Base-by-base conservation (phyloP, 352 stramenopile species). In the Phytophthora litchii region DNA sequence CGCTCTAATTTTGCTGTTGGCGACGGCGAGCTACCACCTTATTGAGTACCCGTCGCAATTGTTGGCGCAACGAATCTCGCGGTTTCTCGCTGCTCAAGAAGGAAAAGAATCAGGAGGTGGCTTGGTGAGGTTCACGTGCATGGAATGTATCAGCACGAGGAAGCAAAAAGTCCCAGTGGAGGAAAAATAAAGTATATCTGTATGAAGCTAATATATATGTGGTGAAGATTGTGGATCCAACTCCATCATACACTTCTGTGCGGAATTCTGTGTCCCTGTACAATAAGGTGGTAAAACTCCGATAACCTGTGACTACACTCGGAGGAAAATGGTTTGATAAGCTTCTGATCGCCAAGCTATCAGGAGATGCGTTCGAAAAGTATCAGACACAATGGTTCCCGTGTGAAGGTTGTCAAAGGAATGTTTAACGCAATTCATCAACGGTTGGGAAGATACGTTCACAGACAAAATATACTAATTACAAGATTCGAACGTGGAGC, bases 21-120 rank as follows among this genome's bases (percentile, higher is more conserved):
- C 61, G 40, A 70, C 63, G 6, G 59, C 38, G 11, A 68, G 59
- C n/a, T 77, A 71, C 47, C 55, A 65, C 13, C 16, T 63, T 1
- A 64, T 77, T 21, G 68, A 77, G 27, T 37, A 56, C 14, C 68
- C 68, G 2, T 68, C 57, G 38, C 40, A 46, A 21, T 31, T 46
- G 13, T 32, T 46, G 40, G 40, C 40, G 11, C 40, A 46, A 32
- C 27, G 40, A 46, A 46, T 46, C 40, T 46, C 40, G 27, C 19
- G 11, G 3, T 46, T 46, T 11, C 40, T 46, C 12, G 40, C 40
- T 46, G 45, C 23, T 43, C 44, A 11, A 38, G 57, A 66, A 31
- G 25, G 16, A 20, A 46, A 61, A 7, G 16, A 16, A 4, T 45
- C 38, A 1, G 49, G 42, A 19, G 20, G 27, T 20, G 42, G 42